phyloP scores from a whole-genome alignment of 768 basidiomycete species.

The Kwoniella dejecticola region DNA sequence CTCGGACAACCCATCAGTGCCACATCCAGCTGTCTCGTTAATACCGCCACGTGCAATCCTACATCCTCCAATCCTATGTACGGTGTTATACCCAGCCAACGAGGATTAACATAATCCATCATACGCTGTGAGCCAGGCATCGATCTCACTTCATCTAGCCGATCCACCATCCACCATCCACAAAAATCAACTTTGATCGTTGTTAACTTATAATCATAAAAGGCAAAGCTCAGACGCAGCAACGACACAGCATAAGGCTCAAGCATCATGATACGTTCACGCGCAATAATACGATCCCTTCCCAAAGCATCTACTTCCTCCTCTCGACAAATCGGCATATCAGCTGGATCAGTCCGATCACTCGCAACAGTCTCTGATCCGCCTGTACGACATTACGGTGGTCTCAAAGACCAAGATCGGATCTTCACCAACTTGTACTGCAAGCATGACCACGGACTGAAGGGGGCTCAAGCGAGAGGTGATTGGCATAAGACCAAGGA shows the following conservation, averaged over 20 bases:
- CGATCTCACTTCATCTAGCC: background rate
- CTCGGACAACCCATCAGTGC: background rate
- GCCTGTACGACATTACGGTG: constrained; percentile 90
- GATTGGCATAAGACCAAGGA: constrained; percentile 99
- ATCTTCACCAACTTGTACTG: constrained; percentile 85
- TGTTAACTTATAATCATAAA: too few species aligned
- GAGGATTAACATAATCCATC: constrained; percentile 1
- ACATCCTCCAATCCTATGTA: background rate
- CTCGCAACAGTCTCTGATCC: constrained; percentile 59
- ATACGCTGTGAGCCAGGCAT: background rate
- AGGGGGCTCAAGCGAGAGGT: constrained; percentile 88
- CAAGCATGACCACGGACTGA: constrained; percentile 85
- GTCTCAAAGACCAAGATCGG: constrained; percentile 72
- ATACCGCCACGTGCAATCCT: background rate
- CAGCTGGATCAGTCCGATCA: constrained; percentile 25
- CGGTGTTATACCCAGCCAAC: constrained; percentile 2
- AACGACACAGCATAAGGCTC: background rate
- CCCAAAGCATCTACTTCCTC: constrained; percentile 4
- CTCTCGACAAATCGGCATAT: background rate
- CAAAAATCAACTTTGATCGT: too few species aligned
- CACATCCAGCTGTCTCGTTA: background rate
- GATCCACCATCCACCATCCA: too few species aligned
- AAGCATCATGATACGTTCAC: constrained; percentile 8
- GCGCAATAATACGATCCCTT: constrained; percentile 10
- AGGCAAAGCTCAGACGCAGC: background rate